These are phyloP conservation scores for Chrysoporthe puriensis DNA, from an alignment of 2,329 filamentous ascomycete genomes.

Conservation along the genomic window DNA sequence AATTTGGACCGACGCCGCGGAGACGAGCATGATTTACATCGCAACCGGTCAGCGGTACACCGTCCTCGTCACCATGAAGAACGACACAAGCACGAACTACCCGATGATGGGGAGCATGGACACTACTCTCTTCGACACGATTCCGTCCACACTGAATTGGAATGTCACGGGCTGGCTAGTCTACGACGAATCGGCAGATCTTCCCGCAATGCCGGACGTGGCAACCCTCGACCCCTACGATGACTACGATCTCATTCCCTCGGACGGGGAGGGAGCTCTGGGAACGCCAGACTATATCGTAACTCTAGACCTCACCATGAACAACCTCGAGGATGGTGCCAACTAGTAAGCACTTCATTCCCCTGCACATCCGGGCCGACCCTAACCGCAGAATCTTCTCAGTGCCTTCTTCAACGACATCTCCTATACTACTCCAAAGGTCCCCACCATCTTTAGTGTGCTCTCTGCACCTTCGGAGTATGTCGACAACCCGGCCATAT, in stretches of 20 bases:
- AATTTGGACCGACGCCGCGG: constrained; percentile 64
- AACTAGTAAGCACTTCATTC: constrained; percentile 57
- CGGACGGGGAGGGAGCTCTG: constrained; percentile 65
- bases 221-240: constrained; percentile 61
- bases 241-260: constrained; percentile 72
- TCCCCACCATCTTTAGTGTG: constrained; percentile 79
- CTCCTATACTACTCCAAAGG: constrained; percentile 74
- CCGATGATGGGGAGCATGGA: constrained; percentile 74
- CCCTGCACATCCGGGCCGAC: neutral
- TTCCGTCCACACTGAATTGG: constrained; percentile 70
- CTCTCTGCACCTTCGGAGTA: constrained; percentile 62
- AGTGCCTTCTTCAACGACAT: constrained; percentile 74
- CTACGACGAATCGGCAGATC: constrained; percentile 52
- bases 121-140: constrained; percentile 64
- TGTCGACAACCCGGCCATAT: constrained; percentile 63
- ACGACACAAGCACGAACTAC: constrained; percentile 65
- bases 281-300: constrained; percentile 66
- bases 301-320: constrained; percentile 66
- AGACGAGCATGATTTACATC: constrained; percentile 67
- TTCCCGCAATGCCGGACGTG: constrained; percentile 57
- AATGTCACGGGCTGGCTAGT: constrained; percentile 69
- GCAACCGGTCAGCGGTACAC: constrained; percentile 69
- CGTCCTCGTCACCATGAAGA: constrained; percentile 65
- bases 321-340: constrained; percentile 68
- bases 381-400: constrained; percentile 9